phyloP scores from a whole-genome alignment of 2,329 filamentous ascomycete species.

The Westerdykella sp. region DNA sequence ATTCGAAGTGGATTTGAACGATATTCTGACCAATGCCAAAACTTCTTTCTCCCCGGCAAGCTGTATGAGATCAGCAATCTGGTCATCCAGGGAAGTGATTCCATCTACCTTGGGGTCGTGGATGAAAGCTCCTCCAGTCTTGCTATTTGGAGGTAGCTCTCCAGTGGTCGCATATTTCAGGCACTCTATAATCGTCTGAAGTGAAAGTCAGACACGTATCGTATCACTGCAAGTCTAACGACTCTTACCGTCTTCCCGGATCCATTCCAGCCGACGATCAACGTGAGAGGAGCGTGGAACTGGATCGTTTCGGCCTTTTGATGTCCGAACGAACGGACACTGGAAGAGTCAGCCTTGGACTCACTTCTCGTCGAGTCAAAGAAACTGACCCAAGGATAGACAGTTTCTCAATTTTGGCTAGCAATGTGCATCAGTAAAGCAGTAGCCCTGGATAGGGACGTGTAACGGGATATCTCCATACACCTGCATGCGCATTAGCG shows the following conservation, averaged over 20 bases:
- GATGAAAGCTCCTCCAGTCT: slow-evolving; percentile 82
- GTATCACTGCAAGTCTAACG: background rate
- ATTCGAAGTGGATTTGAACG: slow-evolving; percentile 73
- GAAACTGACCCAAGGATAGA: slow-evolving; percentile 63
- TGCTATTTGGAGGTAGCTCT: slow-evolving; percentile 83
- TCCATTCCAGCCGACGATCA: slow-evolving; percentile 96
- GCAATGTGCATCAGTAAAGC: slow-evolving; percentile 13
- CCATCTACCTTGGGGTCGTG: slow-evolving; percentile 77
- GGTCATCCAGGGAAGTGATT: background rate
- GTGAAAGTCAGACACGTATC: background rate
- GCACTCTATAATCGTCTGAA: slow-evolving; percentile 87
- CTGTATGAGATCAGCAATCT: slow-evolving; percentile 31
- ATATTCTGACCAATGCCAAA: slow-evolving; percentile 82
- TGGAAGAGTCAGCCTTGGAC: slow-evolving; percentile 21
- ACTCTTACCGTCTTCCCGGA: slow-evolving; percentile 77
- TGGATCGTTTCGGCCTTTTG: slow-evolving; percentile 68
- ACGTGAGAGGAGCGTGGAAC: slow-evolving; percentile 83
- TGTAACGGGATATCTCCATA: too few relatives aligned
- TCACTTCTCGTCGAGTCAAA: slow-evolving; percentile 1
- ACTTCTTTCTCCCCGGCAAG: slow-evolving; percentile 82
- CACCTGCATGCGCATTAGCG: too few relatives aligned
- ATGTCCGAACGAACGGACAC: slow-evolving; percentile 80
- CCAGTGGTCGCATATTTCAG: slow-evolving; percentile 97
- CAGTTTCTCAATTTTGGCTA: slow-evolving; percentile 84
- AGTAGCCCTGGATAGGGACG: too few relatives aligned